phyloP scores from a whole-genome alignment of 1,284 basidiomycete genomes.

The Apiotrichum siamense region DNA sequence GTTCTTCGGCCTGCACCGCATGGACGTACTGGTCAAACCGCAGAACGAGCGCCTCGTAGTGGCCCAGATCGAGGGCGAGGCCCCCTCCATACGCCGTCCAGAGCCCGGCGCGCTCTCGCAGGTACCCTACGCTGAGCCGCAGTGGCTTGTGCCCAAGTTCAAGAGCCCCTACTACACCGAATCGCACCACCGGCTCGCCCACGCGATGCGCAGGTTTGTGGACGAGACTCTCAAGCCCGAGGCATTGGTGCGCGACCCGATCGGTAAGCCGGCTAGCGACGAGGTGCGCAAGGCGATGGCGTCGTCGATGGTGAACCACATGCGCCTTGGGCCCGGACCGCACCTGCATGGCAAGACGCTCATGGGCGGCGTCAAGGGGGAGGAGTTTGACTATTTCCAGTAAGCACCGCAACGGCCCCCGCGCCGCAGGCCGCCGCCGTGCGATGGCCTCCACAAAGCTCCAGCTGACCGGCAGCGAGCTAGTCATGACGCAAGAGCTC shows the following conservation, averaged over 20 bases:
- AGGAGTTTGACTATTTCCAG: slow-evolving; percentile 74
- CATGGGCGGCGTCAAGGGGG: slow-evolving; percentile 78
- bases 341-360: slow-evolving; percentile 76
- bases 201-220: slow-evolving; percentile 52
- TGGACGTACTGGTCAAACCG: slow-evolving; percentile 67
- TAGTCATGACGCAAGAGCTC: slow-evolving; percentile 84
- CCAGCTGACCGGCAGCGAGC: slow-evolving; percentile 44
- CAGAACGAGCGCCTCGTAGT: slow-evolving; percentile 66
- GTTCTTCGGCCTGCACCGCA: slow-evolving; percentile 75
- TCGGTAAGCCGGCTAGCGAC: slow-evolving; percentile 59
- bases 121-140: slow-evolving; percentile 75
- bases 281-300: slow-evolving; percentile 45
- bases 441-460: not conserved
- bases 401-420: slow-evolving; percentile 31
- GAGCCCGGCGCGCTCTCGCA: slow-evolving; percentile 55
- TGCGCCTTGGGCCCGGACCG: slow-evolving; percentile 73
- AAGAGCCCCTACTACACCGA: slow-evolving; percentile 79
- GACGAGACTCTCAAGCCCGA: slow-evolving; percentile 53
- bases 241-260: slow-evolving; percentile 62
- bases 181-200: slow-evolving; percentile 47
- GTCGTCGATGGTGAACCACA: slow-evolving; percentile 71
- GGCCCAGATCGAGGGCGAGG: slow-evolving; percentile 62
- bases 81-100: slow-evolving; percentile 54
- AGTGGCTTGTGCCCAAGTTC: slow-evolving; percentile 74
- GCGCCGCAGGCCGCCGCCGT: too few species aligned